Evolutionary conservation across 768 basidiomycete genomes (phyloP).

Genomic region (Lactifluus echinatus): DNA sequence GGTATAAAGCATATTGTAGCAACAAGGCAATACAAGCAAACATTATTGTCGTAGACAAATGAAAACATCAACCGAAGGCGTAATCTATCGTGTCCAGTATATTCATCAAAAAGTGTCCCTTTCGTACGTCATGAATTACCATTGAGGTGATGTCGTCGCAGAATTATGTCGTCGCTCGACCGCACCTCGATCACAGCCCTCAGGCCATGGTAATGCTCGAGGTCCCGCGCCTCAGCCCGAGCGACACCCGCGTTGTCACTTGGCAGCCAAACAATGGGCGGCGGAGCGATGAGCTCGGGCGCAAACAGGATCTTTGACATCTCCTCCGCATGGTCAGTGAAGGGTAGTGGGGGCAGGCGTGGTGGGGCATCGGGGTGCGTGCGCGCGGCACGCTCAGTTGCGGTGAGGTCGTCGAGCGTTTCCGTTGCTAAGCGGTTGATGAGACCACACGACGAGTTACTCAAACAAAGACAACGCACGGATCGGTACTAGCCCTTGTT

Average conservation of each 20-base stretch:
- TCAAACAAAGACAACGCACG: constrained; percentile 35
- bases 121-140: neutral
- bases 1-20: neutral
- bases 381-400: constrained; percentile 68
- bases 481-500: constrained; percentile 56
- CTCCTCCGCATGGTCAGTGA: constrained; percentile 69
- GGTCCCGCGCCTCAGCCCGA: constrained; percentile 64
- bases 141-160: constrained; percentile 23
- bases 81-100: constrained; percentile 13
- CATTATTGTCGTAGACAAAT: constrained; percentile 3
- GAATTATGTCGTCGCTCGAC: constrained; percentile 42
- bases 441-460: neutral
- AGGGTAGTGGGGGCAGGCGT: constrained; percentile 56
- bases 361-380: constrained; percentile 74
- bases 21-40: neutral
- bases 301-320: constrained; percentile 75
- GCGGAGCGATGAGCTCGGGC: constrained; percentile 69
- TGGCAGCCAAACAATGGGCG: constrained; percentile 79
- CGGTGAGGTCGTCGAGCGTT: constrained; percentile 70
- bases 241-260: constrained; percentile 70
- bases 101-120: neutral
- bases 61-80: neutral
- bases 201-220: constrained; percentile 66
- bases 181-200: constrained; percentile 63
- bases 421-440: constrained; percentile 45